These are phyloP conservation scores for Xylariaceae sp. DNA, from an alignment of 2,329 filamentous ascomycete species.

Conservation along the genomic window DNA sequence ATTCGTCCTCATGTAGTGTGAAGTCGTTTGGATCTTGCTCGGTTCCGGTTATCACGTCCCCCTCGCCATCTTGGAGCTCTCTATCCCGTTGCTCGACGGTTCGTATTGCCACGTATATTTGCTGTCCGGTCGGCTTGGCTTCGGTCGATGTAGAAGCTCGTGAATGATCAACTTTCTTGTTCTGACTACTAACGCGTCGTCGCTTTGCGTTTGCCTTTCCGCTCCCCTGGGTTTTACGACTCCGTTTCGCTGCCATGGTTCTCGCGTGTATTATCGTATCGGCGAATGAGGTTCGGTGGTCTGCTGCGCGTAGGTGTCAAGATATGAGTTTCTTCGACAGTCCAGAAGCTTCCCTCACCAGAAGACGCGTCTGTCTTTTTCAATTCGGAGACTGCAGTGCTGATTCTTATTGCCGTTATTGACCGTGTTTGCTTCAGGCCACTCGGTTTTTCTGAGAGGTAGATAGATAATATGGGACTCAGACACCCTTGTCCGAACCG, in stretches of 20 bases:
- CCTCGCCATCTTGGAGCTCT: neutral
- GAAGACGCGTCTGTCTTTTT: neutral
- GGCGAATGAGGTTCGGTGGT: too few species aligned
- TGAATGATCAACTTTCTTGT: neutral
- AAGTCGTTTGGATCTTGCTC: too few species aligned
- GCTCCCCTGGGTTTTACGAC: neutral
- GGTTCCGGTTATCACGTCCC: neutral
- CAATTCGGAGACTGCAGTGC: too few species aligned
- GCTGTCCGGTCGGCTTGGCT: neutral
- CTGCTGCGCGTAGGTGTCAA: too few species aligned
- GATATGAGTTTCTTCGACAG: neutral
- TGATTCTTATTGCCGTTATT: too few species aligned
- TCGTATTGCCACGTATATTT: conserved; percentile 4
- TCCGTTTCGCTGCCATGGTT: conserved; percentile 9
- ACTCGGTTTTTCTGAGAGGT: too few species aligned
- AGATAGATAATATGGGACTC: neutral
- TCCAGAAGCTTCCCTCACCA: neutral
- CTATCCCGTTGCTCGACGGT: neutral
- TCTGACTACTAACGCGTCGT: conserved; percentile 4
- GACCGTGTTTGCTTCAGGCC: too few species aligned
- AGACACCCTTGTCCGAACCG: neutral
- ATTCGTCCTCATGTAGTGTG: too few species aligned
- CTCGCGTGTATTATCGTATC: too few species aligned
- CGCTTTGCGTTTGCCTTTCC: neutral
- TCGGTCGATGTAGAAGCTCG: neutral